Evolutionary conservation across 1,284 basidiomycete species (phyloP).

Genomic region (Cryptococcus sp.): DNA sequence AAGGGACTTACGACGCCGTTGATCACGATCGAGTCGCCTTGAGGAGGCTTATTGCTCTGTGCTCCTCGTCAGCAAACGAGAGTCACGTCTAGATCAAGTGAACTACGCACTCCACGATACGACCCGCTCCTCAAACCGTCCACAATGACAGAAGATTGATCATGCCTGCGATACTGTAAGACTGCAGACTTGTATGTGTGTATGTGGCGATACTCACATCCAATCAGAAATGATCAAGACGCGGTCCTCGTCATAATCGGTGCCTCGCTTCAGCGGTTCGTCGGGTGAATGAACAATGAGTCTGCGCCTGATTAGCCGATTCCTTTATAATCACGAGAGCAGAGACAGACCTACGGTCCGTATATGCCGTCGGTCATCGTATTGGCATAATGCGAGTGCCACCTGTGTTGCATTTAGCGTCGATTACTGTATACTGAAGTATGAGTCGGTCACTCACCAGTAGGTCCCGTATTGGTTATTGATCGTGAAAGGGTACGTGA

Average conservation of each 20-base stretch:
- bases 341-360: constrained; percentile 22
- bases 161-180: constrained; percentile 19
- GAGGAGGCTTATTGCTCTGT: constrained; percentile 13
- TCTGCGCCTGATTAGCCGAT: constrained; percentile 3
- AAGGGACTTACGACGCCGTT: constrained; percentile 23
- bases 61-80: neutral
- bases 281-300: constrained; percentile 32
- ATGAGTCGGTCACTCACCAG: constrained; percentile 16
- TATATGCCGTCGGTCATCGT: constrained; percentile 35
- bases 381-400: constrained; percentile 42
- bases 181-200: too few species aligned
- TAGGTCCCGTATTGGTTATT: constrained; percentile 34
- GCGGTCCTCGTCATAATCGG: constrained; percentile 31
- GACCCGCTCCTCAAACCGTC: constrained; percentile 21
- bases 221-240: constrained; percentile 33
- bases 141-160: constrained; percentile 28
- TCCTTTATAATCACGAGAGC: too few species aligned
- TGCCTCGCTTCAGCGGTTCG: constrained; percentile 23
- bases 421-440: too few species aligned
- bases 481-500: constrained; percentile 55
- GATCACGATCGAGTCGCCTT: constrained; percentile 29
- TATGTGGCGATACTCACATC: constrained; percentile 22
- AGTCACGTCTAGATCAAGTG: neutral
- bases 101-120: constrained; percentile 23
- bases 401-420: constrained; percentile 1